Percentiles rank a stretch among this genome's conserved stretches.
Evolutionary conservation across 1,284 basidiomycete species (phyloP).

Genomic region (Leccinum angustisporum): DNA sequence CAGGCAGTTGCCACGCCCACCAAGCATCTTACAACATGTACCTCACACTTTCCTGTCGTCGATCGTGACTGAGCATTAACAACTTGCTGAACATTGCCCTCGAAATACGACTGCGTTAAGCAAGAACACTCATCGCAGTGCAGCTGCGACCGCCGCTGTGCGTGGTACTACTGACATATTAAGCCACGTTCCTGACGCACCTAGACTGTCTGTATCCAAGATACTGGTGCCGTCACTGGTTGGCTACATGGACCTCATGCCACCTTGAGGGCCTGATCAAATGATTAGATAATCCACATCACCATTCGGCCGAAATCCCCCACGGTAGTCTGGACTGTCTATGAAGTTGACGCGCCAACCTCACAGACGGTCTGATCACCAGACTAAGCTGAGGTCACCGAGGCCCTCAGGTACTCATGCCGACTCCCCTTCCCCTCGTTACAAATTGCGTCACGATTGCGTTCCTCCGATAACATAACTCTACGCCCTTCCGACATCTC

Average conservation of each 20-base stretch:
- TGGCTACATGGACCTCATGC: constrained; percentile 1
- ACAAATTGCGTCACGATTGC: background rate
- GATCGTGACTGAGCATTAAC: background rate
- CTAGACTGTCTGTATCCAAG: constrained; percentile 11
- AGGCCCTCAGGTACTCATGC: too few relatives aligned
- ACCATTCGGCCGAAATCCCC: constrained; percentile 16
- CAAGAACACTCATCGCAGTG: background rate
- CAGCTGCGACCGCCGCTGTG: background rate
- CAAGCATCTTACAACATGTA: background rate
- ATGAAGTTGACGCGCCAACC: too few relatives aligned
- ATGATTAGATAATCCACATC: background rate
- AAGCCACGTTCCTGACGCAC: background rate
- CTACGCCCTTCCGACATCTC: background rate
- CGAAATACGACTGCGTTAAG: background rate
- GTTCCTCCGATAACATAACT: background rate
- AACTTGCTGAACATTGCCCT: too few relatives aligned
- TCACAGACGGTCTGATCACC: too few relatives aligned
- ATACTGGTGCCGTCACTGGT: constrained; percentile 1
- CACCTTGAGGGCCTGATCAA: background rate
- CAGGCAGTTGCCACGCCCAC: background rate
- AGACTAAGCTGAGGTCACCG: too few relatives aligned
- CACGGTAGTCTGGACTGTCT: background rate
- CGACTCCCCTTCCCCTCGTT: background rate
- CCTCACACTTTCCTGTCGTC: background rate
- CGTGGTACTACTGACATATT: background rate